Evolutionary conservation across 108 stramenopile species (phyloP).

Genomic region (Nannochloropsis oceanica): DNA sequence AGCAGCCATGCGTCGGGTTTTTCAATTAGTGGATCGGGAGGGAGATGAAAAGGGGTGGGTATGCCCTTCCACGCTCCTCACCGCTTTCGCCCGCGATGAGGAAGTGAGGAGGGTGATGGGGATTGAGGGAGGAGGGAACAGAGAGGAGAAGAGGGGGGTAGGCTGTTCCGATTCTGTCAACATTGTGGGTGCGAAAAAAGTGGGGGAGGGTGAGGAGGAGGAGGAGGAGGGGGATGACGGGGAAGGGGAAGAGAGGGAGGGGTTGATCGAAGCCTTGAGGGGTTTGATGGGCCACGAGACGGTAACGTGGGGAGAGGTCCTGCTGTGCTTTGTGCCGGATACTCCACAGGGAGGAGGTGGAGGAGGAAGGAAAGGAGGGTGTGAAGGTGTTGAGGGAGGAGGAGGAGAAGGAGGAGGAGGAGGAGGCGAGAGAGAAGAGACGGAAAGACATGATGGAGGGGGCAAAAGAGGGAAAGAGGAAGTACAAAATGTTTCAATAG

Average conservation of each 20-base stretch:
- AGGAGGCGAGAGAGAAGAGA: neutral
- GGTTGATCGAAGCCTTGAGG: neutral
- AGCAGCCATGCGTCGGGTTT: neutral
- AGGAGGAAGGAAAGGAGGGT: neutral
- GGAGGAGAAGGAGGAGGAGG: neutral
- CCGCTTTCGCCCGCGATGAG: neutral
- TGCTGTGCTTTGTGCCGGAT: neutral
- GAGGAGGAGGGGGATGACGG: neutral
- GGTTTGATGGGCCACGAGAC: neutral
- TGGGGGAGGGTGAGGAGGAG: neutral
- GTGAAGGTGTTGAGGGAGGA: neutral
- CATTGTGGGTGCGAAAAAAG: neutral
- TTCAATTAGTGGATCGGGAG: neutral
- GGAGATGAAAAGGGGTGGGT: neutral
- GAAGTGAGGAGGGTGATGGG: neutral
- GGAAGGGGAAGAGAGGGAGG: neutral
- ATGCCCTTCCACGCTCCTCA: neutral
- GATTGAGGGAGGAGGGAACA: neutral
- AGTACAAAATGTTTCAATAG: neutral
- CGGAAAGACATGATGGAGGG: neutral
- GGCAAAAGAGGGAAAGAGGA: neutral
- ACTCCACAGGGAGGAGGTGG: neutral
- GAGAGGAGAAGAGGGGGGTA: neutral
- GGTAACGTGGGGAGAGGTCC: neutral
- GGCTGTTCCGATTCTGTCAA: neutral